These are phyloP conservation scores for Salix caprea DNA, from an alignment of 345 rosid species.

Conservation along the genomic window DNA sequence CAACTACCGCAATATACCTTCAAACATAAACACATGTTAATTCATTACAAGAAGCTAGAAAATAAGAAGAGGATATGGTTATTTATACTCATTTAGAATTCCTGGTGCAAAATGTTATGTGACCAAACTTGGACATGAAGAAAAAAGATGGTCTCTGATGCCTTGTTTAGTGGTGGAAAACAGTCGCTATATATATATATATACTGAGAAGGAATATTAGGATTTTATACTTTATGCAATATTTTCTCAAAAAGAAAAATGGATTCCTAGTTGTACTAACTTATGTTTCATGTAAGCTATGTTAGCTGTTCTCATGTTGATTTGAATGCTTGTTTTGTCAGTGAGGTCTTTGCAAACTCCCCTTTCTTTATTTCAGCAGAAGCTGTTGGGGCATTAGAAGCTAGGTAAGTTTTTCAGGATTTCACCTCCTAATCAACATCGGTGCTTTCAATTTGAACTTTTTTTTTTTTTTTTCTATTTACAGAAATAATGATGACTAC, in stretches of 20 bases:
- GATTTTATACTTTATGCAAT: background rate
- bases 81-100: background rate
- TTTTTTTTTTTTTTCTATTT: slow-evolving; percentile 15
- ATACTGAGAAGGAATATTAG: background rate
- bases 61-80: background rate
- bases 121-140: background rate
- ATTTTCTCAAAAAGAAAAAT: background rate
- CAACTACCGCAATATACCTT: background rate
- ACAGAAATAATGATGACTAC: slow-evolving; percentile 77
- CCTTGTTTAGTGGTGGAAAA: background rate
- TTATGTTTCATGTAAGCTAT: background rate
- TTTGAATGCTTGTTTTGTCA: slow-evolving; percentile 29
- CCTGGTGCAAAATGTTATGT: background rate
- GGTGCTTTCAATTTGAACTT: slow-evolving; percentile 13
- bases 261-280: background rate
- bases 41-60: background rate
- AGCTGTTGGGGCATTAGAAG: slow-evolving; percentile 60
- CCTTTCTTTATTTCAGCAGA: slow-evolving; percentile 94
- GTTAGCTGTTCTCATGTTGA: background rate
- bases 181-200: background rate
- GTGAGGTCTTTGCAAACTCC: slow-evolving; percentile 83
- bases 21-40: background rate
- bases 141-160: background rate
- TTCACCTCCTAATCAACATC: slow-evolving; percentile 11
- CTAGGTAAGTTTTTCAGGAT: slow-evolving; percentile 43